Evolutionary conservation across 1,284 basidiomycete species (phyloP).

Genomic region (Marasmius fiardii): DNA sequence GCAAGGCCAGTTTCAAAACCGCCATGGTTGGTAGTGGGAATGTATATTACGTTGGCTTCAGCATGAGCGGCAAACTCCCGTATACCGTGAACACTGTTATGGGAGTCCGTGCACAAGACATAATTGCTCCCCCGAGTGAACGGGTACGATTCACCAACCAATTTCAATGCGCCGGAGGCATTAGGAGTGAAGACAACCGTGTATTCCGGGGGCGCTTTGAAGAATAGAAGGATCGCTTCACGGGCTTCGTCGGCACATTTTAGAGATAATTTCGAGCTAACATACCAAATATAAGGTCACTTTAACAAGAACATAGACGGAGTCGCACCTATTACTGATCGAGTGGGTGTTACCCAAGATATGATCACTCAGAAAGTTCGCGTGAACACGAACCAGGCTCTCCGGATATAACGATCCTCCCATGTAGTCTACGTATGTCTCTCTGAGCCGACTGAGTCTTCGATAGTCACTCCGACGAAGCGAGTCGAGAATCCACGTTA

Average conservation of each 20-base stretch:
- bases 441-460: constrained; percentile 55
- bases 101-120: constrained; percentile 70
- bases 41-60: constrained; percentile 58
- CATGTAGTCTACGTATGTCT: constrained; percentile 83
- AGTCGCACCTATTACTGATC: constrained; percentile 64
- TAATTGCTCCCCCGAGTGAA: constrained; percentile 55
- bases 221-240: constrained; percentile 66
- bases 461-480: constrained; percentile 68
- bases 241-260: constrained; percentile 66
- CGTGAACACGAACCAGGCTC: constrained; percentile 64
- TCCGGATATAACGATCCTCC: constrained; percentile 76
- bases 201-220: constrained; percentile 67
- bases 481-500: constrained; percentile 66
- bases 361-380: constrained; percentile 59
- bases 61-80: constrained; percentile 60
- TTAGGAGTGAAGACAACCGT: constrained; percentile 82
- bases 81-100: constrained; percentile 84
- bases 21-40: constrained; percentile 59
- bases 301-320: constrained; percentile 18
- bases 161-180: constrained; percentile 74
- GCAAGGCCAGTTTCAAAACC: constrained; percentile 56
- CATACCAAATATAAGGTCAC: constrained; percentile 7
- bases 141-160: constrained; percentile 78
- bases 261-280: constrained; percentile 67
- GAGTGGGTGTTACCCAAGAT: constrained; percentile 83